These are phyloP conservation scores for Hemerocallis citrina DNA, from an alignment of 106 monocot species.

Conservation along the genomic window DNA sequence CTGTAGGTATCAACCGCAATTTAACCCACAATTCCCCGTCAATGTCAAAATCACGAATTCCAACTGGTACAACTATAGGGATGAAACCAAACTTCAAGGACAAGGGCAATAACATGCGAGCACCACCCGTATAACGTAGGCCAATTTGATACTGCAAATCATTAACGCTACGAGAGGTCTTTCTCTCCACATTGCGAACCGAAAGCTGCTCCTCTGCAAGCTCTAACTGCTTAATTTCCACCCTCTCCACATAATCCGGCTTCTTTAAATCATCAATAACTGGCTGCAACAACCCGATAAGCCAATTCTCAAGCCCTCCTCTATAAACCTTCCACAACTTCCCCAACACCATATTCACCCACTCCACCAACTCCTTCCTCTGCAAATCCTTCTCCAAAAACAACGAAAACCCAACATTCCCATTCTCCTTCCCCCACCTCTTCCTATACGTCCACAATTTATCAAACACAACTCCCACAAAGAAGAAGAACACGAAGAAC, in stretches of 20 bases:
- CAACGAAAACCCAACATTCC: conserved; percentile 26
- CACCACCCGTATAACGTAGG: conserved; percentile 80
- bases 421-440: conserved; percentile 26
- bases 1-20: conserved; percentile 69
- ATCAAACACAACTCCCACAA: conserved; percentile 71
- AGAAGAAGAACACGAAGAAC: conserved; percentile 79
- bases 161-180: conserved; percentile 72
- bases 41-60: conserved; percentile 82
- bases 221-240: conserved; percentile 89
- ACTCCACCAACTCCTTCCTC: conserved; percentile 91
- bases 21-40: conserved; percentile 96
- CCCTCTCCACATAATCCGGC: conserved; percentile 79
- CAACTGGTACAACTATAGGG: conserved; percentile 70
- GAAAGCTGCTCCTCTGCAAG: conserved; percentile 83
- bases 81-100: conserved; percentile 75
- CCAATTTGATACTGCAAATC: conserved; percentile 97
- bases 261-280: conserved; percentile 73
- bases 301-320: conserved; percentile 75
- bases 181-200: conserved; percentile 81
- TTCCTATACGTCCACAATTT: conserved; percentile 76
- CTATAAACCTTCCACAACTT: conserved; percentile 92
- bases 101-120: conserved; percentile 65
- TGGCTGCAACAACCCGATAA: conserved; percentile 83
- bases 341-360: conserved; percentile 95
- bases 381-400: conserved; percentile 82